Evolutionary conservation across 2,329 filamentous ascomycete species (phyloP).

Genomic region (Calonectria honghensis): DNA sequence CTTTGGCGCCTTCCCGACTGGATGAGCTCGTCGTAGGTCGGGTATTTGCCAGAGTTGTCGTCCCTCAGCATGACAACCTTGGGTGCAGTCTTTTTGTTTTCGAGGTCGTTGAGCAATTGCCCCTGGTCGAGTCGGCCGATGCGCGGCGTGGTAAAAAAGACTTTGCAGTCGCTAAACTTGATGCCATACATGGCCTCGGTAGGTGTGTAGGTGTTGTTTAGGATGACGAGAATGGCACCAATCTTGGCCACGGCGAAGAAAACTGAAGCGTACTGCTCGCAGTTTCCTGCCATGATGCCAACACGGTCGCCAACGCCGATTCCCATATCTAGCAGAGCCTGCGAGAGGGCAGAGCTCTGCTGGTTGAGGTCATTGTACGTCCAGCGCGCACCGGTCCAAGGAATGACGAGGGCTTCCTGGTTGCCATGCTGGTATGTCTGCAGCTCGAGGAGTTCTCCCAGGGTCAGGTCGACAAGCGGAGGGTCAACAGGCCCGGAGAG

Average conservation of each 20-base stretch:
- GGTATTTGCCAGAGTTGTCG: slow-evolving; percentile 69
- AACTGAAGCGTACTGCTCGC: slow-evolving; percentile 86
- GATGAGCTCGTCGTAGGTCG: slow-evolving; percentile 77
- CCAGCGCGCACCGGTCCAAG: slow-evolving; percentile 86
- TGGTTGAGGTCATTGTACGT: slow-evolving; percentile 80
- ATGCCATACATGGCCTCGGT: slow-evolving; percentile 83
- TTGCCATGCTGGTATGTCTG: slow-evolving; percentile 80
- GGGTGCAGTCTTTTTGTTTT: slow-evolving; percentile 65
- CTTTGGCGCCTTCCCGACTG: slow-evolving; percentile 69
- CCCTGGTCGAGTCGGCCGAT: slow-evolving; percentile 81
- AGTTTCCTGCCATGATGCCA: slow-evolving; percentile 85
- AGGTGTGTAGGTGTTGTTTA: slow-evolving; percentile 89
- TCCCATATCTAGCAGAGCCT: slow-evolving; percentile 80
- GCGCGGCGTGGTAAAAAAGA: slow-evolving; percentile 82
- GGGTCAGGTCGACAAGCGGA: slow-evolving; percentile 81
- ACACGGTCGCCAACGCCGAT: slow-evolving; percentile 81
- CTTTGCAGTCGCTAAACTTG: slow-evolving; percentile 81
- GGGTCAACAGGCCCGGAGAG: slow-evolving; percentile 82
- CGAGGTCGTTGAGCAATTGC: slow-evolving; percentile 73
- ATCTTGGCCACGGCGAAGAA: slow-evolving; percentile 83
- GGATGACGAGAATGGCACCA: slow-evolving; percentile 82
- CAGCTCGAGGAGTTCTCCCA: slow-evolving; percentile 82
- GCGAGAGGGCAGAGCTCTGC: slow-evolving; percentile 77
- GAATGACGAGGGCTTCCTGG: slow-evolving; percentile 82
- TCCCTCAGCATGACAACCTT: slow-evolving; percentile 78